Base-by-base conservation (phyloP, 2,329 filamentous ascomycete genomes). In the Neopestalotiopsis sp. region DNA sequence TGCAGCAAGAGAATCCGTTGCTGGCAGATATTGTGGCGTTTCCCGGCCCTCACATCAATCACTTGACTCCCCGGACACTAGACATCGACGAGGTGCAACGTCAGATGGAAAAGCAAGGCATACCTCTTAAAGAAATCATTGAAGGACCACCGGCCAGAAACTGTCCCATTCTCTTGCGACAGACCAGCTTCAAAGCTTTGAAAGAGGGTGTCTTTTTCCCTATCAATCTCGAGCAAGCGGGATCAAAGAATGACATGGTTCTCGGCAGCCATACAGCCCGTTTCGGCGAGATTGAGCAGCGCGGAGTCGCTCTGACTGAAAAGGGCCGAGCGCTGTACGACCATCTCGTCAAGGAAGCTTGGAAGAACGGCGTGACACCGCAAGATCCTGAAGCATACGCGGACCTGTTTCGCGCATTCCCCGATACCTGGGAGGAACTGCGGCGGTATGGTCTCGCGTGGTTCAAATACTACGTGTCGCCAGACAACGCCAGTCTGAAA, bases 281-380 rank as follows among this genome's bases (percentile, higher is more conserved):
- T 20, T 66, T 66, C 28, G 64, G 64, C 32, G 64, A 66, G 64
- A 66, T 66, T 14, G 64, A 66, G 30, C 64, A 66, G 49, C 64
- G 64, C 28, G 64, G 42, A 12, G 42, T 45, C 12, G 64, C 64
- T 5, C 30, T 66, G 24, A 66, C 64, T 4, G n/a, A 66, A 10
- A 66, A 58, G 24, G 42, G 49, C 6, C 49, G 64, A n/a, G 64
- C 45, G 24, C 64, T 66, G 3, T 66, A 66, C 14, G 64, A 66
- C 17, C 49, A 66, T 40, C 30, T 66, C 14, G 64, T 66, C 13
- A 58, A n/a, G 4, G 49, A 66, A 20, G 64, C 64, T 13, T 66
- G 64, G 64, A 66, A 57, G 49, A 12, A n/a, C 10, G 64, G 42
- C n/a, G 42, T 49, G 13, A 58, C 64, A 6, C 49, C 64, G 5